phyloP scores from a whole-genome alignment of 2,329 filamentous ascomycete species.

The Diplodia seriata region DNA sequence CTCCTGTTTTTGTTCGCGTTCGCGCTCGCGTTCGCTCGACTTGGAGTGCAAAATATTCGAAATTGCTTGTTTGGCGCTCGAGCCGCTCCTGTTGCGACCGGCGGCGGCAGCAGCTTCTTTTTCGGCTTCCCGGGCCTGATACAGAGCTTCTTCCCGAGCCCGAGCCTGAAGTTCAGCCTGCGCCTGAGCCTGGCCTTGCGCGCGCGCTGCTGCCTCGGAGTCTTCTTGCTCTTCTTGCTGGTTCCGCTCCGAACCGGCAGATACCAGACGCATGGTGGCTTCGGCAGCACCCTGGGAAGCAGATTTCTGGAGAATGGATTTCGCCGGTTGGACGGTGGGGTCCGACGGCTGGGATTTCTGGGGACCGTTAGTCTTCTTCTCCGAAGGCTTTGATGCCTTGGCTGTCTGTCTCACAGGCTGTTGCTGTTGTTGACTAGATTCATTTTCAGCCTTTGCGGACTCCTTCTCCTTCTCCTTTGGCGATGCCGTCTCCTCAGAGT shows the following conservation, averaged over 20 bases:
- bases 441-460: conserved; percentile 41
- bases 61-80: conserved; percentile 30
- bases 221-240: not conserved
- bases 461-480: conserved; percentile 30
- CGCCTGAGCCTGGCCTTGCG: conserved; percentile 11
- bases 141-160: conserved; percentile 7
- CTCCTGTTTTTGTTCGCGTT: conserved; percentile 22
- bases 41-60: conserved; percentile 29
- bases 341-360: conserved; percentile 25
- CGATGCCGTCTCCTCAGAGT: conserved; percentile 28
- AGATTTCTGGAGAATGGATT: conserved; percentile 37
- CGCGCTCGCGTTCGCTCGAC: conserved; percentile 18
- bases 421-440: conserved; percentile 33
- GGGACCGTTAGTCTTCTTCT: conserved; percentile 28
- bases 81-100: conserved; percentile 26
- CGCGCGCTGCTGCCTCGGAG: conserved; percentile 6
- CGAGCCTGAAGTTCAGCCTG: conserved; percentile 15
- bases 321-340: conserved; percentile 17
- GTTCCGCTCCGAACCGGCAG: conserved; percentile 11
- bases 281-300: conserved; percentile 40
- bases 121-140: conserved; percentile 19
- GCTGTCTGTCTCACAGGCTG: conserved; percentile 43
- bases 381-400: conserved; percentile 38
- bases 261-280: conserved; percentile 31
- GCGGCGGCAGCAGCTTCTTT: not conserved